phyloP scores from a whole-genome alignment of 2,329 filamentous ascomycete species.

The Sporothrix mexicana region DNA sequence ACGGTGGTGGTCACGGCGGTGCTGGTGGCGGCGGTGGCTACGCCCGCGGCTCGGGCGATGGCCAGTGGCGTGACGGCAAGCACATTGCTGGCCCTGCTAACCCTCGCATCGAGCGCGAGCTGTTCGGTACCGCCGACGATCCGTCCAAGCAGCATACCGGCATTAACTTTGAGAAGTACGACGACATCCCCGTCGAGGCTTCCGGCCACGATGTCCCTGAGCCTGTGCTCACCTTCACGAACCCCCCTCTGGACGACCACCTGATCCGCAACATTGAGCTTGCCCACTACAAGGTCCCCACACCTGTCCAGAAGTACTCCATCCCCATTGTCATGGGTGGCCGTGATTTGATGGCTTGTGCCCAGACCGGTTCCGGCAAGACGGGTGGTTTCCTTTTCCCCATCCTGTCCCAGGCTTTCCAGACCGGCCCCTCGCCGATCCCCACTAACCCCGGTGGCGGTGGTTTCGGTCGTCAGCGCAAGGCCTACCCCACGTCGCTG shows the following conservation, averaged over 20 bases:
- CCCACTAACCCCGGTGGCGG: constrained; percentile 63
- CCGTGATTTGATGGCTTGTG: constrained; percentile 98
- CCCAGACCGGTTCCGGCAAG: constrained; percentile 99
- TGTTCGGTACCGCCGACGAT: constrained; percentile 90
- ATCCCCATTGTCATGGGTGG: constrained; percentile 98
- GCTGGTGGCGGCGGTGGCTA: constrained; percentile 52
- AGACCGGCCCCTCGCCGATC: constrained; percentile 77
- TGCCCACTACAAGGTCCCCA: constrained; percentile 92
- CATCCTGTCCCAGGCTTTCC: constrained; percentile 96
- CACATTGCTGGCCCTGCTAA: constrained; percentile 90
- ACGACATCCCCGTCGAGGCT: constrained; percentile 98
- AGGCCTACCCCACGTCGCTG: constrained; percentile 94
- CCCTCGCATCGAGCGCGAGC: constrained; percentile 88
- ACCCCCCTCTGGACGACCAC: constrained; percentile 94
- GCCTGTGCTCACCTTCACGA: constrained; percentile 86
- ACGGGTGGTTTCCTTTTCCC: constrained; percentile 99
- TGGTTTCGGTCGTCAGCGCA: constrained; percentile 90
- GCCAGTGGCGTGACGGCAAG: constrained; percentile 96
- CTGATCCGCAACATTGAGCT: constrained; percentile 91
- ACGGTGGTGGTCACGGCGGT: constrained; percentile 32
- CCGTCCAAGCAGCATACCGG: constrained; percentile 94
- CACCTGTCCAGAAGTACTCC: constrained; percentile 98
- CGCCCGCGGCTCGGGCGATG: constrained; percentile 86
- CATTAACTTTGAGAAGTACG: constrained; percentile 99
- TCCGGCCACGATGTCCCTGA: constrained; percentile 94